Percentiles rank a stretch among this genome's conserved stretches.
These are phyloP conservation scores for Marsdenia floribunda DNA, from an alignment of 257 asterid species.

Conservation along the genomic window DNA sequence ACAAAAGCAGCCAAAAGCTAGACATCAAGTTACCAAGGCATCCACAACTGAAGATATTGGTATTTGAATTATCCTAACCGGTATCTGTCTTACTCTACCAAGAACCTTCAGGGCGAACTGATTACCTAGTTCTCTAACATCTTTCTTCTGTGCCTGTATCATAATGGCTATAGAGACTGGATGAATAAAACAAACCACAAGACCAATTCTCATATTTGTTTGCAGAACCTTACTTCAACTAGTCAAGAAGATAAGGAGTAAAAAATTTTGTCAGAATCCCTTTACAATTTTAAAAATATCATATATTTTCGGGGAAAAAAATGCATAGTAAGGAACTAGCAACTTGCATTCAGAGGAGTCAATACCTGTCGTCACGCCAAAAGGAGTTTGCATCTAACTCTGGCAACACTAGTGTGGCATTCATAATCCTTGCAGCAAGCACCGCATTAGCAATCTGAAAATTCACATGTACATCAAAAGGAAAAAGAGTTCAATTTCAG, in stretches of 20 bases:
- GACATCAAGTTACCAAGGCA: background rate
- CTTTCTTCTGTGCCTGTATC: background rate
- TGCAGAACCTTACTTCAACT: background rate
- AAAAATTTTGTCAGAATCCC: background rate
- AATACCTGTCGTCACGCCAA: slow-evolving; percentile 97
- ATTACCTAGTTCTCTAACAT: background rate
- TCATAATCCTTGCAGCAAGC: slow-evolving; percentile 96
- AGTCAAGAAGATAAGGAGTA: background rate
- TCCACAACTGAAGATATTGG: background rate
- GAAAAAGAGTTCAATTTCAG: background rate
- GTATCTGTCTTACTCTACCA: background rate
- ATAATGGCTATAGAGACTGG: background rate
- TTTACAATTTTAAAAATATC: background rate
- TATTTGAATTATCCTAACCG: background rate
- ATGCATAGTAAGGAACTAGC: background rate
- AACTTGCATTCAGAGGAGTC: slow-evolving; percentile 7
- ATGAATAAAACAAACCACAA: background rate
- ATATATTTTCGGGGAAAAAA: background rate
- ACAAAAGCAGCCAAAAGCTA: background rate
- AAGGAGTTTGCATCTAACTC: slow-evolving; percentile 95
- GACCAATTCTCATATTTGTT: background rate
- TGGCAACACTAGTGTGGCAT: slow-evolving; percentile 94
- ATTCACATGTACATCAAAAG: slow-evolving; percentile 30
- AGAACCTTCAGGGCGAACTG: background rate
- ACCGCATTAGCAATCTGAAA: slow-evolving; percentile 92